Evolutionary conservation across 192 early-diverging fungal genomes (phyloP).

Genomic region (Podila minutissima): DNA sequence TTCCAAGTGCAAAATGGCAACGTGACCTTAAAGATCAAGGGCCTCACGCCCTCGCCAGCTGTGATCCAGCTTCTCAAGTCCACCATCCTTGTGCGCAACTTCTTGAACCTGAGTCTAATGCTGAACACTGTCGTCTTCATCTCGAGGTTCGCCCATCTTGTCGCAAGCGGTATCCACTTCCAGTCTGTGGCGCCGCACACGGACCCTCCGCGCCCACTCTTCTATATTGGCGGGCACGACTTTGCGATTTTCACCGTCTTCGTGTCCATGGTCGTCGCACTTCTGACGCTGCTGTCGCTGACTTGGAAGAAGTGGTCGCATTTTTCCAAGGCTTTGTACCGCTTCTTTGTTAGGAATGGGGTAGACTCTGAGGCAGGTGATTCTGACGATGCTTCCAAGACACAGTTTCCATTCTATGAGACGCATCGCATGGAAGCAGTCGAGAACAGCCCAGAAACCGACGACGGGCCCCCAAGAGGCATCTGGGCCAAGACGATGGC

Average conservation of each 20-base stretch:
- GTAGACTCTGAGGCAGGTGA: no score
- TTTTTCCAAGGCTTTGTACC: no score
- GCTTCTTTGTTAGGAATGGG: no score
- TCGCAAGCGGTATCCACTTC: not conserved
- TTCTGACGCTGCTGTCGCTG: not conserved
- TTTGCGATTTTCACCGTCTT: not conserved
- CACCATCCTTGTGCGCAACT: not conserved
- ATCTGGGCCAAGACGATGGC: no score
- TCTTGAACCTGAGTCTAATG: not conserved
- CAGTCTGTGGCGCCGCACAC: not conserved
- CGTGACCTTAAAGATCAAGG: not conserved
- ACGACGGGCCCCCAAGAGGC: no score
- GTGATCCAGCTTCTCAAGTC: constrained; percentile 1
- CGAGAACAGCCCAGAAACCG: no score
- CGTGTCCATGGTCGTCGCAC: not conserved
- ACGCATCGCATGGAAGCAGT: no score
- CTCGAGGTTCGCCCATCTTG: not conserved
- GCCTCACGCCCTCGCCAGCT: not conserved
- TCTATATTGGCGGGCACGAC: not conserved
- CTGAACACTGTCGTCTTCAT: not conserved
- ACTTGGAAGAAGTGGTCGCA: no score
- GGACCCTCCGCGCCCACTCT: not conserved
- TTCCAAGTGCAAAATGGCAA: not conserved
- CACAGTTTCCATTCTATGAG: no score
- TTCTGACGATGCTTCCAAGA: no score